These are phyloP conservation scores for Paraconiothyrium sp. DNA, from an alignment of 2,329 filamentous ascomycete species.

Conservation along the genomic window DNA sequence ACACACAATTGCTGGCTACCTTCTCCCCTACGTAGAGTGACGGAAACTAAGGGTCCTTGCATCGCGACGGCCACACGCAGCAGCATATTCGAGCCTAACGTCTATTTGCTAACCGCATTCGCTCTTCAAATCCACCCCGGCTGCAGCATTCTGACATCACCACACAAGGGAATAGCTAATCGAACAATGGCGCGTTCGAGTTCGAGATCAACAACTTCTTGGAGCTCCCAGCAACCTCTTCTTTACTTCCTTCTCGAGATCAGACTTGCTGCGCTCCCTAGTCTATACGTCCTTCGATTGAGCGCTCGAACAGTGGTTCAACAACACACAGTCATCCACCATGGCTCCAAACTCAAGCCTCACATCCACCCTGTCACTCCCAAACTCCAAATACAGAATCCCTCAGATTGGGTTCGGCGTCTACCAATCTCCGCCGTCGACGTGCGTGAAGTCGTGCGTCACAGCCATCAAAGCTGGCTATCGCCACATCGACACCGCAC, in stretches of 20 bases:
- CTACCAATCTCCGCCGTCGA: conserved; percentile 66
- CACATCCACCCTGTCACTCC: conserved; percentile 60
- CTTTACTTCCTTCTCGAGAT: neutral
- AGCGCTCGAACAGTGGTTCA: neutral
- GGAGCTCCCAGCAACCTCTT: neutral
- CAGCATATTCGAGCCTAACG: conserved; percentile 7
- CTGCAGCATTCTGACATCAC: conserved; percentile 21
- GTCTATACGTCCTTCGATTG: neutral
- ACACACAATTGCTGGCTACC: neutral
- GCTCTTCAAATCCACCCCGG: neutral
- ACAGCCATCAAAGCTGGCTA: conserved; percentile 68
- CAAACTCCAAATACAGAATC: conserved; percentile 62
- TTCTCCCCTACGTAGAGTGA: neutral
- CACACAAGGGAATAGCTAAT: conserved; percentile 13
- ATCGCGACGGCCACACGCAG: neutral
- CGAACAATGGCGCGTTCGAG: conserved; percentile 24
- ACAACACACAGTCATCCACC: neutral
- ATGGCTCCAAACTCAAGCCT: conserved; percentile 52
- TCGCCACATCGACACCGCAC: conserved; percentile 73
- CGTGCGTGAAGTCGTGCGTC: conserved; percentile 67
- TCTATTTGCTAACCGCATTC: conserved; percentile 6
- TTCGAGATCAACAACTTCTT: neutral
- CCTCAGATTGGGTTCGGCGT: conserved; percentile 77
- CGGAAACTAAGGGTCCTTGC: neutral
- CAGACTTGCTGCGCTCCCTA: neutral